Evolutionary conservation across 2,329 filamentous ascomycete genomes (phyloP).

Genomic region (Phialocephala subalpina): DNA sequence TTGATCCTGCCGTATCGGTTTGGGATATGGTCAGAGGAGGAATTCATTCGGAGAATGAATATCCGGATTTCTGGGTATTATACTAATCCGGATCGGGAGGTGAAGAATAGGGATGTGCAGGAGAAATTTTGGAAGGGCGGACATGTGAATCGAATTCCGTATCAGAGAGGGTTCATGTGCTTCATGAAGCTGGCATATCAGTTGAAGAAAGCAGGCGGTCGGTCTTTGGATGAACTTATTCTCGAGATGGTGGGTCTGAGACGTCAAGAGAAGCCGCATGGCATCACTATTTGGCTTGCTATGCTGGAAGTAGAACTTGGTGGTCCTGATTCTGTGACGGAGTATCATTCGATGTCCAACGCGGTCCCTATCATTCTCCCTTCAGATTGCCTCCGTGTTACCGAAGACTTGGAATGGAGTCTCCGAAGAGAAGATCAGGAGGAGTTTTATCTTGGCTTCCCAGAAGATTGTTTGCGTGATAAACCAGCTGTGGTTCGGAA

Average conservation of each 20-base stretch:
- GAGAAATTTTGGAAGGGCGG: constrained; percentile 7
- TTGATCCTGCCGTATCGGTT: constrained; percentile 2
- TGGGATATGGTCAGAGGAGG: not conserved
- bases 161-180: constrained; percentile 10
- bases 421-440: not conserved
- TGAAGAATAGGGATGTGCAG: constrained; percentile 11
- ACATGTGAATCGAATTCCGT: constrained; percentile 10
- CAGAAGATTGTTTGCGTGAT: not conserved
- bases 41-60: not conserved
- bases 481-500: not conserved
- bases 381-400: not conserved
- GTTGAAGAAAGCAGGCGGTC: not conserved
- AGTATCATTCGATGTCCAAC: not conserved
- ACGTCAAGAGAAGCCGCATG: not conserved
- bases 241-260: not conserved
- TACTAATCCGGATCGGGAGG: constrained; percentile 5
- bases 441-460: not conserved
- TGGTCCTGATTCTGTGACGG: not conserved
- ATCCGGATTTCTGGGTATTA: constrained; percentile 8
- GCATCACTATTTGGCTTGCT: not conserved
- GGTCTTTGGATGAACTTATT: not conserved
- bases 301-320: not conserved
- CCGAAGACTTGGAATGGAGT: not conserved
- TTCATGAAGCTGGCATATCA: constrained; percentile 9
- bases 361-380: not conserved